Evolutionary conservation across 441 rosid genomes (phyloP).

Genomic region (Cnidoscolus chayamansa): DNA sequence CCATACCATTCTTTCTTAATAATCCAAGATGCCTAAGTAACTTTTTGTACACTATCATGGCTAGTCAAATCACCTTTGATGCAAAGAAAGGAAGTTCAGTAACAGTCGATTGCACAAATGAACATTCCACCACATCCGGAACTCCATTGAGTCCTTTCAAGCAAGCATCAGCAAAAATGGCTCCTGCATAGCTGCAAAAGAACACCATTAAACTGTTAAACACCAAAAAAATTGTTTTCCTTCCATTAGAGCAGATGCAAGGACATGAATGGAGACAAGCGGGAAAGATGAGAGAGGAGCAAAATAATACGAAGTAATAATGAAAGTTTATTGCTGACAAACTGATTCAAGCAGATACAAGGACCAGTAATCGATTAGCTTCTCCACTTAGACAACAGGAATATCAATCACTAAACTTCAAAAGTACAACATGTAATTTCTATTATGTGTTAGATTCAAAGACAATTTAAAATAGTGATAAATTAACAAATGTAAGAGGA

Average conservation of each 20-base stretch:
- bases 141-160: conserved; percentile 90
- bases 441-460: not conserved
- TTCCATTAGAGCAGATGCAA: not conserved
- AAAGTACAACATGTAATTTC: not conserved
- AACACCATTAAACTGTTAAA: not conserved
- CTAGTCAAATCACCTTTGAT: conserved; percentile 57
- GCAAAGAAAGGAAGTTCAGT: conserved; percentile 96
- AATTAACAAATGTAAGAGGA: not conserved
- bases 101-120: conserved; percentile 75
- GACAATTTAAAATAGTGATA: not conserved
- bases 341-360: not conserved
- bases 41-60: not conserved
- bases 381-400: not conserved
- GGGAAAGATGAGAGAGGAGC: not conserved
- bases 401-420: not conserved
- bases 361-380: not conserved
- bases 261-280: not conserved
- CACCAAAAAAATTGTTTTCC: not conserved
- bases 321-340: not conserved
- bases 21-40: not conserved
- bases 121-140: conserved; percentile 82
- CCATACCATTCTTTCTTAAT: not conserved
- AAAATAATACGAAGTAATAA: not conserved
- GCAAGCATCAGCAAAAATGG: conserved; percentile 93
- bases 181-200: conserved; percentile 82